Evolutionary conservation across 2,329 filamentous ascomycete genomes (phyloP).

Genomic region (Alternaria sp.): DNA sequence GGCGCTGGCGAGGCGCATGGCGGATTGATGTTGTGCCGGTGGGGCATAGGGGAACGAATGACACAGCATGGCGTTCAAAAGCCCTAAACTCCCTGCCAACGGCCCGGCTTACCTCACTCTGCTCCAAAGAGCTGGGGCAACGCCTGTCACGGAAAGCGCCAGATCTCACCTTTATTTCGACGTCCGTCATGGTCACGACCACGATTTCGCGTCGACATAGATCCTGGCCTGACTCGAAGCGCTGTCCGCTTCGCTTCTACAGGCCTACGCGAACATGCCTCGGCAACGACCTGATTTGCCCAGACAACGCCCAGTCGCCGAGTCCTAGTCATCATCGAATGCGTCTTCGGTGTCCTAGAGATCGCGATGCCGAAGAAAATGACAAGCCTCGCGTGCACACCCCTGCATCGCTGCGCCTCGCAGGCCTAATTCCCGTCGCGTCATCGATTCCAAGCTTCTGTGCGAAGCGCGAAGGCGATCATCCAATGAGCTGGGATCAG

Average conservation of each 20-base stretch:
- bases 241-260: background rate
- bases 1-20: conserved; percentile 5
- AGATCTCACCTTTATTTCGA: background rate
- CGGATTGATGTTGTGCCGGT: conserved; percentile 25
- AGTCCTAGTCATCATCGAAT: conserved; percentile 5
- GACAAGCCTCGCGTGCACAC: conserved; percentile 17
- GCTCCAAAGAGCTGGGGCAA: background rate
- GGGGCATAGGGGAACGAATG: conserved; percentile 15
- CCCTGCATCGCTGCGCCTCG: conserved; percentile 8
- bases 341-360: conserved; percentile 3
- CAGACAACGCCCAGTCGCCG: conserved; percentile 17
- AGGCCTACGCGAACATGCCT: background rate
- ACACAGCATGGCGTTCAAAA: background rate
- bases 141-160: background rate
- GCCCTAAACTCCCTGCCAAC: background rate
- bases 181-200: background rate
- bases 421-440: conserved; percentile 4
- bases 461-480: background rate
- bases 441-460: conserved; percentile 11
- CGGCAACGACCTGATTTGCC: conserved; percentile 9
- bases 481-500: conserved; percentile 2
- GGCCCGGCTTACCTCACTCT: conserved; percentile 13
- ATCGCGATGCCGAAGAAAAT: conserved; percentile 8
- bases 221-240: background rate
- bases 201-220: background rate